A percentile compares a stretch with the other conserved stretches of the same genome.
These are phyloP conservation scores for Zangia roseola DNA, from an alignment of 768 basidiomycete genomes.

Conservation along the genomic window DNA sequence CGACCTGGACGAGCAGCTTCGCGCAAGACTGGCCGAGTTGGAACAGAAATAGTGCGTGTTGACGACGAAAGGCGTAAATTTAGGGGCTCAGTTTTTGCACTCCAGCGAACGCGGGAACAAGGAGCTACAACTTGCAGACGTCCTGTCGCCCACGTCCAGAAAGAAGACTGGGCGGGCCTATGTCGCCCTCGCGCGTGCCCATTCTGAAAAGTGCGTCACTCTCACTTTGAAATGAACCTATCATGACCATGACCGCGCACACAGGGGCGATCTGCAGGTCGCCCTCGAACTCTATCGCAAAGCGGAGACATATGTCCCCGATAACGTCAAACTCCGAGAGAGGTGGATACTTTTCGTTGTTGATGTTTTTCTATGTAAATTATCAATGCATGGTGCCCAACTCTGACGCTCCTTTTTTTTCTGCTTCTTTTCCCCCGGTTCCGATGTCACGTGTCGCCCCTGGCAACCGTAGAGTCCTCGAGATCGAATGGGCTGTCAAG, in stretches of 20 bases:
- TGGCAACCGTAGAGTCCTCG: conserved; percentile 59
- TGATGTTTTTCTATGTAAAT: conserved; percentile 60
- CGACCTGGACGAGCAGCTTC: conserved; percentile 68
- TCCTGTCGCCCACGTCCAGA: conserved; percentile 68
- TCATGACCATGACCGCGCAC: neutral
- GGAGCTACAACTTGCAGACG: conserved; percentile 59
- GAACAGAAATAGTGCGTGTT: conserved; percentile 70
- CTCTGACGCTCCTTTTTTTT: conserved; percentile 43
- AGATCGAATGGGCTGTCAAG: conserved; percentile 77
- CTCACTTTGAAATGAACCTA: too few relatives aligned
- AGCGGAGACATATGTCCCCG: conserved; percentile 81
- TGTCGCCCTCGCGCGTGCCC: conserved; percentile 77
- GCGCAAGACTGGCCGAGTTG: conserved; percentile 61
- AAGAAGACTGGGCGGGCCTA: conserved; percentile 84
- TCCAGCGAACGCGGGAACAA: conserved; percentile 59
- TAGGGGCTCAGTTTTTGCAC: conserved; percentile 12
- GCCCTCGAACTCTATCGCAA: conserved; percentile 82
- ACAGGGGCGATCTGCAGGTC: conserved; percentile 74
- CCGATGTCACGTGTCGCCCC: neutral
- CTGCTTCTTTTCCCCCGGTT: conserved; percentile 13
- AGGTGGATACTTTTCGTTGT: conserved; percentile 79
- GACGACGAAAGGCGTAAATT: neutral
- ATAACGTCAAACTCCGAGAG: conserved; percentile 81
- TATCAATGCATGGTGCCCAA: conserved; percentile 38
- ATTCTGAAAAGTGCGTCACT: conserved; percentile 70